A percentile compares a stretch with the other conserved stretches of the same genome.
Conservation (phyloP, 1,139 yeast genomes). For the Protomyces inundatus region DNA sequence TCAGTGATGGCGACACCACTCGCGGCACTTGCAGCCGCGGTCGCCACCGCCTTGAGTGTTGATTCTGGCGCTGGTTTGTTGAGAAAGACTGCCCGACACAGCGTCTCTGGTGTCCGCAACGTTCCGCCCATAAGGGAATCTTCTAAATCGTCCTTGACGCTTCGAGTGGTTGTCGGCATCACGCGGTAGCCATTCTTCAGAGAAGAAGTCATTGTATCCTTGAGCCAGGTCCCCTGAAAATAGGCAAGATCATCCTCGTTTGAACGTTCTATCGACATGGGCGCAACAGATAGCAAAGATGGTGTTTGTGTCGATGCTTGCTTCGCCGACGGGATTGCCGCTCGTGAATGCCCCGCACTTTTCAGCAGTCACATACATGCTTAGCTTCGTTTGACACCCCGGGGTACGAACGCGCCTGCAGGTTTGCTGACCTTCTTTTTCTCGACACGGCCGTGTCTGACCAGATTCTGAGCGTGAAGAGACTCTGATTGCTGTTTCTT, state of each 20-base stretch:
- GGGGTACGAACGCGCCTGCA: conserved; percentile 7
- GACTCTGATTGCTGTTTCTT: conserved; percentile 24
- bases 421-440: background rate
- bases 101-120: background rate
- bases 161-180: conserved; percentile 1
- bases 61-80: background rate
- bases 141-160: conserved; percentile 8
- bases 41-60: background rate
- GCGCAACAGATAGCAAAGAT: background rate
- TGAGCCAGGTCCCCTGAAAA: background rate
- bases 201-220: background rate
- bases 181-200: background rate
- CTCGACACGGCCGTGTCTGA: conserved; percentile 10
- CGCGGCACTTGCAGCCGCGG: background rate
- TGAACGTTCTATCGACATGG: background rate
- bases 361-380: background rate
- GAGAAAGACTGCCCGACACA: background rate
- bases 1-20: background rate
- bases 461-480: conserved; percentile 13
- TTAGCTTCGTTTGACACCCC: conserved; percentile 3
- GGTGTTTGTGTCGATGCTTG: background rate
- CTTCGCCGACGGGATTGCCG: too few relatives aligned
- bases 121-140: conserved; percentile 16
- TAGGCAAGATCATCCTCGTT: background rate
- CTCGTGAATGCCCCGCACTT: background rate